A percentile compares a stretch with the other conserved stretches of the same genome.
phyloP scores from a whole-genome alignment of 495 filamentous ascomycete genomes.

The Astrothelium subdiscretum region DNA sequence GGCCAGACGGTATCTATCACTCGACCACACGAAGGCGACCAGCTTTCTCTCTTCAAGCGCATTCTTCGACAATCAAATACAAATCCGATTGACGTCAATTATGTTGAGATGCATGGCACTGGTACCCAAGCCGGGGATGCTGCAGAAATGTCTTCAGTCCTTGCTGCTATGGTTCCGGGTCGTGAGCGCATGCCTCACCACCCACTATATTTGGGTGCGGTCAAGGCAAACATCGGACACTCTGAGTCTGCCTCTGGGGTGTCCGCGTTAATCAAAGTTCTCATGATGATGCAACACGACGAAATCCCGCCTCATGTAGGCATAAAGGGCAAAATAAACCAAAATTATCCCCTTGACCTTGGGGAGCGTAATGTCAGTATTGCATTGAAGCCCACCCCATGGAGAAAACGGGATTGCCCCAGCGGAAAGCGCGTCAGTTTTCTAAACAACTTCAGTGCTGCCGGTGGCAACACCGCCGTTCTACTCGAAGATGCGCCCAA shows the following conservation, averaged over 20 bases:
- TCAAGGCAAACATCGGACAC: conserved; percentile 29
- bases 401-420: conserved; percentile 5
- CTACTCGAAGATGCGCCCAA: conserved; percentile 46
- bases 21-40: conserved; percentile 22
- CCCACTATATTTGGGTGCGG: conserved; percentile 21
- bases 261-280: conserved; percentile 26
- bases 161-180: conserved; percentile 18
- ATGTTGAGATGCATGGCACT: conserved; percentile 33
- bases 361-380: conserved; percentile 28
- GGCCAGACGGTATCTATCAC: conserved; percentile 31
- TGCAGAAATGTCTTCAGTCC: conserved; percentile 27
- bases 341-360: conserved; percentile 21
- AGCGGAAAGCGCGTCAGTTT: conserved; percentile 40
- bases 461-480: conserved; percentile 42
- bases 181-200: neutral
- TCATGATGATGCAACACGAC: conserved; percentile 30
- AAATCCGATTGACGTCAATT: conserved; percentile 19
- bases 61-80: conserved; percentile 13
- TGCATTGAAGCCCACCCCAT: conserved; percentile 19
- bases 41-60: conserved; percentile 15
- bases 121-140: conserved; percentile 32
- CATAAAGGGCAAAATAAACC: conserved; percentile 33
- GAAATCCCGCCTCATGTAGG: conserved; percentile 27
- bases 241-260: conserved; percentile 25
- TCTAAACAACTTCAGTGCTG: conserved; percentile 58